Percentiles rank a stretch among this genome's conserved stretches.
Conservation (phyloP, 345 rosid genomes). For the Erucastrum elatum region DNA sequence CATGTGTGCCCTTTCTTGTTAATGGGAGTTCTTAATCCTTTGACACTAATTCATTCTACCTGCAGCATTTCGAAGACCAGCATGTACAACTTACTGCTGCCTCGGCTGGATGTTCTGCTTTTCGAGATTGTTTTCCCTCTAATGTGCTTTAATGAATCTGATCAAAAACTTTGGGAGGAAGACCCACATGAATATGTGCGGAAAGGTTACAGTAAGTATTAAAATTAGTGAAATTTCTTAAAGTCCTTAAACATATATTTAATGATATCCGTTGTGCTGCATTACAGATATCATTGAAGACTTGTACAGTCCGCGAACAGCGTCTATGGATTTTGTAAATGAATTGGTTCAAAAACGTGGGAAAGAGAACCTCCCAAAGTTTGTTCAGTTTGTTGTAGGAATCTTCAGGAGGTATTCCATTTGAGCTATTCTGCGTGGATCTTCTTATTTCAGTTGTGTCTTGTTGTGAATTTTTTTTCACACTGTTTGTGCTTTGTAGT, state of each 20-base stretch:
- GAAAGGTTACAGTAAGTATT: no score
- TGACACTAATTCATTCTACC: no score
- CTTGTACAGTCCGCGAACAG: slow-evolving; percentile 4
- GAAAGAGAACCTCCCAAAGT: background rate
- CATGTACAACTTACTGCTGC: no score
- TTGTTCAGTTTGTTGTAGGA: slow-evolving; percentile 1
- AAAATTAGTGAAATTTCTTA: no score
- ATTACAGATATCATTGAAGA: background rate
- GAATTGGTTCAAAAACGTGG: background rate
- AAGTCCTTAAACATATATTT: background rate
- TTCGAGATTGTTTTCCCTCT: no score
- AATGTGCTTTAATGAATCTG: no score
- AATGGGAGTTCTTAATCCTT: no score
- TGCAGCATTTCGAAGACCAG: no score
- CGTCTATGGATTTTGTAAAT: background rate
- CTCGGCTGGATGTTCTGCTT: no score
- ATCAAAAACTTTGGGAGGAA: no score
- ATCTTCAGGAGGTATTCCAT: slow-evolving; percentile 1
- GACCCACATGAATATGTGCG: no score
- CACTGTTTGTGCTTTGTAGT: background rate
- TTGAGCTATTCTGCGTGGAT: background rate
- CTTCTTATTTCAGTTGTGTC: background rate
- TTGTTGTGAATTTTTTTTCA: background rate
- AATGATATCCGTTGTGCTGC: background rate
- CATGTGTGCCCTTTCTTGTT: no score